Base-by-base conservation (phyloP, 352 stramenopile species). In the Phytophthora pistaciae region DNA sequence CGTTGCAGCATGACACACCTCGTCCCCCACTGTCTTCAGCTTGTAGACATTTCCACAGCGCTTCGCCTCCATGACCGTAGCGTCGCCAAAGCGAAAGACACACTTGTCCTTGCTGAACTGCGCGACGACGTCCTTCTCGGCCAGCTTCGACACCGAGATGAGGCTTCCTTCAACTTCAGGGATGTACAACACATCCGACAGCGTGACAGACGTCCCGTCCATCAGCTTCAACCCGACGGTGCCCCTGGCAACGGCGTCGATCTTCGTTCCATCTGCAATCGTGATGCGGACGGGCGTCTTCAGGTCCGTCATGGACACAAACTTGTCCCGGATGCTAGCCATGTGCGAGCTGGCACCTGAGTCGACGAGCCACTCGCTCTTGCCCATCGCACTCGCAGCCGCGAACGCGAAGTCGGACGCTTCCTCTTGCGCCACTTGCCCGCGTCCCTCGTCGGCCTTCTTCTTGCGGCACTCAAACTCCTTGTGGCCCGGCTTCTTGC, bases 31-130 rank as follows among this genome's bases (percentile, higher is more conserved):
- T 72, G 49, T 52, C 49, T 72, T 54, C 49, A 62, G 58, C 49
- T 67, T 62, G 65, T 68, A 60, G 40, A 73, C 8, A 5, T 66
- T 73, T 53, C 66, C 52, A 57, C n/a, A 64, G 3, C 61, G 21
- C 56, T 63, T 57, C 18, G 56, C 55, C 20, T 75, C 68, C 68
- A 67, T 70, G 20, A 63, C 68, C 1, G 31, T 66, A 20, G 53
- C 36, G 1, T 29, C 25, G 27, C 8, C 49, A 31, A 16, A 73
- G 56, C 31, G 25, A 59, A 64, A 73, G 29, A 54, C 40, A 54
- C 50, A 68, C 14, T 57, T 63, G 57, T 53, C 50, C 56, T 75
- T 75, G 60, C 68, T 36, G 13, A 70, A 75, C 29, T 70, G 31
- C 1, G 55, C 36, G 10, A 59, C 36, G 23, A 70, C 55, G 33